Base-by-base conservation (phyloP, 371 early-diverging fungal species). In the Actinomortierella ambigua region DNA sequence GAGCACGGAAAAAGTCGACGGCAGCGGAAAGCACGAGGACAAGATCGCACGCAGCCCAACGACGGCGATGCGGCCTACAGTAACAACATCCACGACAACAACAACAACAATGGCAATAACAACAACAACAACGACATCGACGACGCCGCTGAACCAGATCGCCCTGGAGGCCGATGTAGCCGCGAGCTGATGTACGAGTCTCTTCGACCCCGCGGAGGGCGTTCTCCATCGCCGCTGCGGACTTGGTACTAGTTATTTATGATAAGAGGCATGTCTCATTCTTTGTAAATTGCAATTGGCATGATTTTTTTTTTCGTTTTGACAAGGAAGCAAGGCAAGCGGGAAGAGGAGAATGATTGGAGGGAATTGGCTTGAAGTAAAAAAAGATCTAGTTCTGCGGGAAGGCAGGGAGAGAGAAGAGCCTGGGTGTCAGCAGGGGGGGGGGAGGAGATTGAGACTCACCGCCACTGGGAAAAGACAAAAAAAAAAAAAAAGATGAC, bases 171-270 rank as follows among this genome's bases (percentile, higher is more conserved):
- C 20, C 40, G 20, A 43, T 54, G 24, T 1, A 60, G 52, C 26
- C 43, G 49, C n/a, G 66, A 66, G 44, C 24, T 60, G 52, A 66
- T 66, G 66, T 26, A 50, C 23, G 60, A 66, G 24, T 55, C 57
- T 18, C 60, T 61, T 61, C 57, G 67, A 5, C 61, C 67, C 7
- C 61, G 67, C 5, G 61, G 29, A 18, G 67, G 61, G 7, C 57
- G 67, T 0, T 67, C 67, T 1, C 61, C 67, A 23, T 61, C 61
- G 15, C 67, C 67, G 47, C 43, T 61, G 3, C 50, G 54, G 15
- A 67, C 67, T 13, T 67, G 67, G 67, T 60, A 34, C 11, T 34
- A 34, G 11, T 34, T 34, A 6, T 34, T 34, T 34, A 6, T 34
- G 11, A 34, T 4, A 6, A 4, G 11, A 34, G n/a, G n/a, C n/a